Conservation (phyloP, 257 asterid genomes). For the Petunia secreta region DNA sequence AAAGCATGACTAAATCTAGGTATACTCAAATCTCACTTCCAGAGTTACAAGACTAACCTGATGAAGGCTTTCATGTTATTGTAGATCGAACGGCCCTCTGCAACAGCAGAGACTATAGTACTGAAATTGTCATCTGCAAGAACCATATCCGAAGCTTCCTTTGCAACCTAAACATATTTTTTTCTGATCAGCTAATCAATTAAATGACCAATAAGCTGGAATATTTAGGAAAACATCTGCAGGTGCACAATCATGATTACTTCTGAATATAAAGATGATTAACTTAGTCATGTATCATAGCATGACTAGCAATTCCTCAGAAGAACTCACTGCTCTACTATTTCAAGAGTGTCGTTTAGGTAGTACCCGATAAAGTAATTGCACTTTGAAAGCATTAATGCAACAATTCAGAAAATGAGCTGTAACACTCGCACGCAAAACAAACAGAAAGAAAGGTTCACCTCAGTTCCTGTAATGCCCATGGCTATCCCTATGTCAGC, state of each 20-base stretch:
- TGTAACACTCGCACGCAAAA: neutral
- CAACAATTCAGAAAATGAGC: constrained; percentile 5
- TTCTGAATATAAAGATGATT: neutral
- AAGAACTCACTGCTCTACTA: constrained; percentile 1
- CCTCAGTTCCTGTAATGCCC: constrained; percentile 98
- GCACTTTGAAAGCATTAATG: neutral
- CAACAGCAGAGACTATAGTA: constrained; percentile 82
- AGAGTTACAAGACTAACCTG: constrained; percentile 45
- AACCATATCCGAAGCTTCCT: constrained; percentile 90
- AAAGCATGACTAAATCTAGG: neutral
- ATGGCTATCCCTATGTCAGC: constrained; percentile 96
- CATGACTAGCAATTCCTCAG: constrained; percentile 2
- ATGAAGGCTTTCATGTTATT: constrained; percentile 95
- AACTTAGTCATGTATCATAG: neutral
- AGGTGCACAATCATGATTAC: neutral
- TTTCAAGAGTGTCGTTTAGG: constrained; percentile 14
- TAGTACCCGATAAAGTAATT: neutral
- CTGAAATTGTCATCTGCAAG: constrained; percentile 95
- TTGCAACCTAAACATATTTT: constrained; percentile 63
- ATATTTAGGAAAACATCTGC: neutral
- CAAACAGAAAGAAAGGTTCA: constrained; percentile 23
- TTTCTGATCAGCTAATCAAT: constrained; percentile 13
- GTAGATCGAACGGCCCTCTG: constrained; percentile 90
- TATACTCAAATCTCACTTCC: neutral
- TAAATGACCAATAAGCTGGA: neutral